phyloP scores from a whole-genome alignment of 805 yeast species.

The Lipomyces lipofer region DNA sequence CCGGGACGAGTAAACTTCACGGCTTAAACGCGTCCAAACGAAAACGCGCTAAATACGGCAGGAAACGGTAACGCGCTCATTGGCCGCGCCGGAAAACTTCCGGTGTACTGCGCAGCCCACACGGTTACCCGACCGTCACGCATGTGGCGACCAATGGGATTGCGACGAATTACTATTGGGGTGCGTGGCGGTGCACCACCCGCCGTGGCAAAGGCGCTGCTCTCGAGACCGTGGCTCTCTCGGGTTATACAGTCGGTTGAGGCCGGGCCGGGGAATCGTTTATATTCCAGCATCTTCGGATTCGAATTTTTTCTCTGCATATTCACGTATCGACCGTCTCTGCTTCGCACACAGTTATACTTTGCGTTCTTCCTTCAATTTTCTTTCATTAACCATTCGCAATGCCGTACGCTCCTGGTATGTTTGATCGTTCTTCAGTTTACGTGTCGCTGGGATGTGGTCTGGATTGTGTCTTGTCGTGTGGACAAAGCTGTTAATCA shows the following conservation, averaged over 20 bases:
- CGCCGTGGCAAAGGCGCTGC: not conserved
- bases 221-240: not conserved
- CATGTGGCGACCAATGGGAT: constrained; percentile 21
- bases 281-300: not conserved
- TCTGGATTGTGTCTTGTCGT: not conserved
- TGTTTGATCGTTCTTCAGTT: not conserved
- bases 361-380: constrained; percentile 1
- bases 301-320: not conserved
- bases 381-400: constrained; percentile 1
- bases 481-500: not conserved
- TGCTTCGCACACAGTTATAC: not conserved
- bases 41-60: too few relatives aligned
- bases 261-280: constrained; percentile 1
- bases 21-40: too few relatives aligned
- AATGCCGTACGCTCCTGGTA: constrained; percentile 31
- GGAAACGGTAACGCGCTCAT: too few relatives aligned
- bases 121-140: too few relatives aligned
- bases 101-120: too few relatives aligned
- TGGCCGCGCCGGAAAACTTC: too few relatives aligned
- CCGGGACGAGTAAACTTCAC: too few relatives aligned
- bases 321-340: not conserved
- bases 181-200: not conserved
- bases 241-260: not conserved
- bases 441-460: not conserved
- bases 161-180: constrained; percentile 1